Conservation (phyloP, 306 rosid species). For the Ochetophila trinervis region DNA sequence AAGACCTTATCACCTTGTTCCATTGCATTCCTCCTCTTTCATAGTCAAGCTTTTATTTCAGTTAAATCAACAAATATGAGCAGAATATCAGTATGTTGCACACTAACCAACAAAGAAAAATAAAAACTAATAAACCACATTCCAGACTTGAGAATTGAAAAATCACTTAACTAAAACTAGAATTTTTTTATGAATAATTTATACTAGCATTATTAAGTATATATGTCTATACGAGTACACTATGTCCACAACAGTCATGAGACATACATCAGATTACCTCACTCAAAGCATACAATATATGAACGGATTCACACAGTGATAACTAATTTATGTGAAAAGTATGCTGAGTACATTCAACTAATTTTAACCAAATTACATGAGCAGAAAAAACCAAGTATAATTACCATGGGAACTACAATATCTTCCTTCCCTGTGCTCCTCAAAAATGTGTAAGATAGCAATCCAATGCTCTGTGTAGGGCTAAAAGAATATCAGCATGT, state of each 20-base stretch:
- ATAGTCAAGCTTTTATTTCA: constrained; percentile 73
- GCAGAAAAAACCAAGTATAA: constrained; percentile 6
- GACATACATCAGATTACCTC: neutral
- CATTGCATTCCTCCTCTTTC: constrained; percentile 55
- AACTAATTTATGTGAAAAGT: neutral
- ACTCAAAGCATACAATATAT: neutral
- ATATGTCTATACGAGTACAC: neutral
- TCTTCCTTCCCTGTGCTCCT: constrained; percentile 94
- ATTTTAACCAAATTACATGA: neutral
- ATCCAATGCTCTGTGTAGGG: constrained; percentile 85
- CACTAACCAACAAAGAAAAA: neutral
- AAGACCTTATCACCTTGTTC: constrained; percentile 60
- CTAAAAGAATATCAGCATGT: constrained; percentile 39
- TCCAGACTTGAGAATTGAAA: too few relatives aligned
- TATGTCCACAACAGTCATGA: neutral
- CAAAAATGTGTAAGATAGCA: constrained; percentile 91
- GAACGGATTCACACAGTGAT: neutral
- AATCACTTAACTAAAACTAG: too few relatives aligned
- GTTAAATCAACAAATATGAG: constrained; percentile 24
- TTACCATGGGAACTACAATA: constrained; percentile 97
- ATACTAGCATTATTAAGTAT: too few relatives aligned
- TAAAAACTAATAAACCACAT: neutral
- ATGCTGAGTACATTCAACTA: neutral
- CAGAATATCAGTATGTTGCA: constrained; percentile 14
- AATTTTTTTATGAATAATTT: too few relatives aligned